Evolutionary conservation across 805 yeast species (phyloP), one percentile per base, ranked within the genome.

Genomic region (Metschnikowia chrysomelidarum): DNA sequence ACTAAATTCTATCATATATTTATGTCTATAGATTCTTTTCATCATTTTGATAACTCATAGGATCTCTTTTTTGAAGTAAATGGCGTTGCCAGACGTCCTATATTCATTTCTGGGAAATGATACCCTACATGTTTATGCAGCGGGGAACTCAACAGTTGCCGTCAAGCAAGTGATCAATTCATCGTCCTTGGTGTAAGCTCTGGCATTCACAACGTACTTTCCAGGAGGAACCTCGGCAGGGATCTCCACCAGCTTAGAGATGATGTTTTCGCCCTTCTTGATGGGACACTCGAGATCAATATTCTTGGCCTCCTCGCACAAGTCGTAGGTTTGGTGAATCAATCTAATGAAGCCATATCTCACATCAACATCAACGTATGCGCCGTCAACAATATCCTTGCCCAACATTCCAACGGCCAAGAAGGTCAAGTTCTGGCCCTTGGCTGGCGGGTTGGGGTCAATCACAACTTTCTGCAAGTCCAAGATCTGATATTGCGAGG

Each of bases 141-240:
- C 54, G 7, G 80, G 76, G 55, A 76, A 75, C 34, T 72, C 80
- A 24, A 84, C 76, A 8, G 78, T 73, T 6, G 87, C 93, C 15
- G 85, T 75, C 50, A 93, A 67, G 60, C 98, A 93, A 16, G 96
- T 78, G 45, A 93, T 78, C 44, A 84, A 74, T 24, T 75, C 82
- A 53, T 87, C 96, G 36, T 84, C 87, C 26, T 68, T 78, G 25
- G 95, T 87, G 67, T 76, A 93, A 2, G 98, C 98, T 54, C 91
- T 78, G 13, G 97, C 98, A 34, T 73, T 67, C 18, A 91, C 95
- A 19, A 76, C 67, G 66, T 93, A 93, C 56, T 76, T 82, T 25
- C 98, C 98, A 15, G 98, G 96, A 40, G 98, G 98, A 20, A 91
- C 95, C 59, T 87, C 93, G 11, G 72, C 69, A 12, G 98, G 98